A percentile compares a stretch with the other conserved stretches of the same genome.
These are phyloP conservation scores for Strobilomyces dryophilus DNA, from an alignment of 768 basidiomycete genomes.

Conservation along the genomic window DNA sequence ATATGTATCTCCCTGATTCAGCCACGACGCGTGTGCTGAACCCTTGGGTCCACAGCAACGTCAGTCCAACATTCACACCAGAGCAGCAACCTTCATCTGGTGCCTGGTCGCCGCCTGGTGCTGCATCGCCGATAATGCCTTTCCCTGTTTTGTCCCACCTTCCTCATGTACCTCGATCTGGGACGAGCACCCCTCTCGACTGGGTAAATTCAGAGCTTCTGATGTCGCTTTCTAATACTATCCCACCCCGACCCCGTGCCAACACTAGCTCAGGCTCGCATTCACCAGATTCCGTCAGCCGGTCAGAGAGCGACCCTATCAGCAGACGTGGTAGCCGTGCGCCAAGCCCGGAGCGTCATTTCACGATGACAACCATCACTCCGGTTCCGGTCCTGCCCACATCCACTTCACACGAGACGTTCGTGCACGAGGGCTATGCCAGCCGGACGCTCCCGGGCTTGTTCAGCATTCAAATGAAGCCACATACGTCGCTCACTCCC, in stretches of 20 bases:
- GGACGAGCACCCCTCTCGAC: slow-evolving; percentile 50
- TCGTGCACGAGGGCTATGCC: slow-evolving; percentile 48
- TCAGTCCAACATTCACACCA: slow-evolving; percentile 34
- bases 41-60: slow-evolving; percentile 49
- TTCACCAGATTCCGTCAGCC: slow-evolving; percentile 25
- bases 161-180: slow-evolving; percentile 43
- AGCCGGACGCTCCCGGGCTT: slow-evolving; percentile 50
- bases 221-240: slow-evolving; percentile 49
- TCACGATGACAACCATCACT: slow-evolving; percentile 7
- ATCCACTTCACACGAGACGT: slow-evolving; percentile 40
- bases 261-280: slow-evolving; percentile 13
- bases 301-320: slow-evolving; percentile 22
- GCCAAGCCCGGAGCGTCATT: slow-evolving; percentile 52
- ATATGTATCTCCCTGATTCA: slow-evolving; percentile 64
- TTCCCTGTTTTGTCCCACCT: slow-evolving; percentile 27
- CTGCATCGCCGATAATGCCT: slow-evolving; percentile 38
- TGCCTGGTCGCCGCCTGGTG: slow-evolving; percentile 29
- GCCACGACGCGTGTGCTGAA: slow-evolving; percentile 61
- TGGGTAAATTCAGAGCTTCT: slow-evolving; percentile 87
- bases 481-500: slow-evolving; percentile 44
- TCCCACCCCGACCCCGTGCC: slow-evolving; percentile 21
- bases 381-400: slow-evolving; percentile 1
- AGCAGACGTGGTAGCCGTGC: slow-evolving; percentile 45
- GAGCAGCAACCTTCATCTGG: slow-evolving; percentile 17
- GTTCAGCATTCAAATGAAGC: slow-evolving; percentile 61